Evolutionary conservation across 108 stramenopile species (phyloP).

Genomic region (Asterionellopsis glacialis): DNA sequence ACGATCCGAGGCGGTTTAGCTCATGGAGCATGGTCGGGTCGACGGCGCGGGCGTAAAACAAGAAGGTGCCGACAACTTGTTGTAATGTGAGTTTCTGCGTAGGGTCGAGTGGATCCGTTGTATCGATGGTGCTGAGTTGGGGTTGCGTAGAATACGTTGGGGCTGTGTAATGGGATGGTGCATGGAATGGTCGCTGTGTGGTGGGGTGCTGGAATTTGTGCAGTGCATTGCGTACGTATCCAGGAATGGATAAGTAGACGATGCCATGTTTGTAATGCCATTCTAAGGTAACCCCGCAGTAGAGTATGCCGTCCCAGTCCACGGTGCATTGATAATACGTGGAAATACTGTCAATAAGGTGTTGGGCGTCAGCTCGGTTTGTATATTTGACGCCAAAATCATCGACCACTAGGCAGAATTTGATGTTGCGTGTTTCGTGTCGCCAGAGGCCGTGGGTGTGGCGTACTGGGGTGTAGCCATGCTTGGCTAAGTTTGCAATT

Average conservation of each 20-base stretch:
- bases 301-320: slow-evolving; percentile 27
- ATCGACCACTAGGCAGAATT: slow-evolving; percentile 29
- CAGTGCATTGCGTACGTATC: no score
- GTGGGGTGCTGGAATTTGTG: neutral
- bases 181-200: neutral
- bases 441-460: slow-evolving; percentile 10
- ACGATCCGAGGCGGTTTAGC: no score
- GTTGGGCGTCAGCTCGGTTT: no score
- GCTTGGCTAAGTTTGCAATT: no score
- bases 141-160: no score
- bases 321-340: neutral
- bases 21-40: neutral
- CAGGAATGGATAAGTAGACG: no score
- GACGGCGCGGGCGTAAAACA: slow-evolving; percentile 7
- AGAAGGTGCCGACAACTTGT: slow-evolving; percentile 8
- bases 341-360: no score
- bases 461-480: neutral
- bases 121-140: no score
- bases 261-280: slow-evolving; percentile 23
- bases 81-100: slow-evolving; percentile 4
- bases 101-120: neutral
- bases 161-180: no score
- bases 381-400: slow-evolving; percentile 29
- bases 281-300: slow-evolving; percentile 18
- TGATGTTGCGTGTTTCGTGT: no score